Evolutionary conservation across 345 rosid species (phyloP), one percentile per base, ranked within the genome.

Genomic region (Abelmoschus esculentus): DNA sequence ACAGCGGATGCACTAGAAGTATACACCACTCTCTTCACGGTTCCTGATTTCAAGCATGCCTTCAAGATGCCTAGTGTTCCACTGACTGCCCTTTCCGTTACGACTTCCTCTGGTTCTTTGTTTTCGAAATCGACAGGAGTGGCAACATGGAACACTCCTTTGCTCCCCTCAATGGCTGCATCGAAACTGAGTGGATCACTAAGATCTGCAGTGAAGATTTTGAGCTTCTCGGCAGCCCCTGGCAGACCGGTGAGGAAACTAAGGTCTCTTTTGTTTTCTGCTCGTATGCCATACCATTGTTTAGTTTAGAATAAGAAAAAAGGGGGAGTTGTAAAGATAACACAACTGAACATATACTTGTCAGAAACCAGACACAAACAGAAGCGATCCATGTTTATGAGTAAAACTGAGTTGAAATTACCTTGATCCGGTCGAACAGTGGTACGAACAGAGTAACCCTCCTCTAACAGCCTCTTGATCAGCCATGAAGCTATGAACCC

Each of bases 391-490:
- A 22, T 22, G 26, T 22, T 22, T 22, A 22, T 22, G 26, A 22
- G 26, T 22, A 22, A 22, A 22, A 22, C 26, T 22, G 26, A 22
- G 26, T 22, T 22, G 26, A 22, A 22, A 22, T 29, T 64, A 64
- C 68, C 68, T 19, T 34, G 47, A 34, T 61, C 47, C 34, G 44
- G 11, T n/a, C 66, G 8, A n/a, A 34, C 44, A n/a, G 66, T 61
- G 13, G 66, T 38, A 17, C 19, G 46, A 0, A 61, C 66, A 9
- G 49, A 61, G 28, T 61, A 61, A 17, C 66, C 66, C 28, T 61
- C 66, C 5, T 61, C 46, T 7, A 61, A 22, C 17, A 61, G 66
- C 47, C 66, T 61, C 66, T 61, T 61, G 66, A 61, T 61, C 49
- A 36, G 28, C 66, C 47, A 17, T 36, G 66, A 61, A 61, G 49